Percentiles rank a stretch among this genome's conserved stretches.
These are phyloP conservation scores for Halenospora varia DNA, from an alignment of 495 filamentous ascomycete genomes.

Conservation along the genomic window DNA sequence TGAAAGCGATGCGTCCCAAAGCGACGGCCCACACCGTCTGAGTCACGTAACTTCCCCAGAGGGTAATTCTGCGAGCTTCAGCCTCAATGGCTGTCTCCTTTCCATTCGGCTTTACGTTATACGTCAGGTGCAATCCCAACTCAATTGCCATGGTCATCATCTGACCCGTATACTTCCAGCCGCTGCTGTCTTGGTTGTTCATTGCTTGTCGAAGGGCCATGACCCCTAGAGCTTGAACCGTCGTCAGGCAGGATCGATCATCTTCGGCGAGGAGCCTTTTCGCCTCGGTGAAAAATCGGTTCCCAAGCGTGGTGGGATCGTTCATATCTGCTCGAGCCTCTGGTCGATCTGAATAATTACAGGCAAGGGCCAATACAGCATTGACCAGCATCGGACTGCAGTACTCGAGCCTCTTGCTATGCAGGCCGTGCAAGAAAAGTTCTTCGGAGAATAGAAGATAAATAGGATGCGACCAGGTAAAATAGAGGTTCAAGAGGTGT, in stretches of 20 bases:
- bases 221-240: conserved; percentile 69
- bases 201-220: conserved; percentile 59
- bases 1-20: conserved; percentile 37
- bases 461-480: conserved; percentile 74
- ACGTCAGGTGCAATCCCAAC: conserved; percentile 21
- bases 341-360: conserved; percentile 63
- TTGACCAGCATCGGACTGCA: conserved; percentile 73
- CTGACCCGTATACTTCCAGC: conserved; percentile 35
- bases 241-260: conserved; percentile 64
- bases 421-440: conserved; percentile 63
- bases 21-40: conserved; percentile 39
- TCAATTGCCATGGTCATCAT: conserved; percentile 30
- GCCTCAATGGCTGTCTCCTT: conserved; percentile 30
- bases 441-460: conserved; percentile 67
- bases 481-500: conserved; percentile 65
- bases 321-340: conserved; percentile 55
- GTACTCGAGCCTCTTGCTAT: conserved; percentile 50
- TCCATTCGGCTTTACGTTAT: conserved; percentile 9
- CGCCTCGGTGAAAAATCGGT: conserved; percentile 67
- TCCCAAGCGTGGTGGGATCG: conserved; percentile 49
- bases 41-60: conserved; percentile 40
- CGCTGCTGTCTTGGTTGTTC: conserved; percentile 32
- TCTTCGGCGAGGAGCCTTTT: conserved; percentile 55
- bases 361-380: conserved; percentile 65
- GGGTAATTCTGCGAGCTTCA: conserved; percentile 40